Conservation (phyloP, 441 rosid genomes). For the Gossypium davidsonii region DNA sequence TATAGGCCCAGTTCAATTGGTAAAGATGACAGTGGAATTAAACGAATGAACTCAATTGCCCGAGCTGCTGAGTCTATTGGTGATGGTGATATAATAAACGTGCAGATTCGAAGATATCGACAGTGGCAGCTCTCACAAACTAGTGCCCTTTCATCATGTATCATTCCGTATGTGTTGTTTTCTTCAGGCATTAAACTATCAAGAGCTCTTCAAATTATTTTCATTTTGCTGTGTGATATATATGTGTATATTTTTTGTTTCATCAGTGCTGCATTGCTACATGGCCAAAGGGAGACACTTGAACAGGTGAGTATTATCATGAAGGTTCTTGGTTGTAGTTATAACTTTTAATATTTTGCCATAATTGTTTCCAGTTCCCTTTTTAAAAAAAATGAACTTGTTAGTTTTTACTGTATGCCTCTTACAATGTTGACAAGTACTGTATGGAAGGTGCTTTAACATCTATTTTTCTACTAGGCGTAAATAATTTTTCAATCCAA, state of each 20-base stretch:
- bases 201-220: background rate
- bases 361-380: background rate
- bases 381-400: background rate
- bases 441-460: background rate
- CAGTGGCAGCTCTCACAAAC: conserved; percentile 95
- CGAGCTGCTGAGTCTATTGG: conserved; percentile 94
- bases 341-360: background rate
- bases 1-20: conserved; percentile 63
- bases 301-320: conserved; percentile 51
- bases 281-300: conserved; percentile 77
- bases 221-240: conserved; percentile 13
- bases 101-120: conserved; percentile 88
- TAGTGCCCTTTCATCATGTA: conserved; percentile 67
- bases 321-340: background rate
- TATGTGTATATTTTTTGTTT: conserved; percentile 17
- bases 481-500: background rate
- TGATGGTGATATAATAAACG: conserved; percentile 87
- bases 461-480: background rate
- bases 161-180: conserved; percentile 73
- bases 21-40: conserved; percentile 69
- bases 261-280: conserved; percentile 77
- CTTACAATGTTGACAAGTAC: background rate
- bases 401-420: background rate
- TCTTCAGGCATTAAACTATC: background rate
- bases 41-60: conserved; percentile 70